These are phyloP conservation scores for Microcos paniculata DNA, from an alignment of 345 rosid species.

Conservation along the genomic window DNA sequence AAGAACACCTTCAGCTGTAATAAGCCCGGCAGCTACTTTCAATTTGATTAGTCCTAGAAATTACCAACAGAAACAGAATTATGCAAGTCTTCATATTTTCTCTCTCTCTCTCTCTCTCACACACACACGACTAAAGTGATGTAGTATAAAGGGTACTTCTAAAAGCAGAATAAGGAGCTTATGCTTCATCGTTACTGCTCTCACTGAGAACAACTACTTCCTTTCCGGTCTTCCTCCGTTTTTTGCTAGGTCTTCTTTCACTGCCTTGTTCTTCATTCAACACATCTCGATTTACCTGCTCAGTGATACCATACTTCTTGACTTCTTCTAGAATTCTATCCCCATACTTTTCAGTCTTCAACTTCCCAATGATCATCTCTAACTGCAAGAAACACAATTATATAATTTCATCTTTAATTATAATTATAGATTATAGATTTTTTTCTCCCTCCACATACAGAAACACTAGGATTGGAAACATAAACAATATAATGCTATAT, in stretches of 20 bases:
- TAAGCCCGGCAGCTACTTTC: too few relatives aligned
- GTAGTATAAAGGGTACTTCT: background rate
- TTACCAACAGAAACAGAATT: too few relatives aligned
- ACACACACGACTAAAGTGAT: background rate
- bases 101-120: too few relatives aligned
- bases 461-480: background rate
- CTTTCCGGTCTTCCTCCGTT: constrained; percentile 54
- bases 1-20: too few relatives aligned
- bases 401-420: too few relatives aligned
- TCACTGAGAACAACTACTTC: constrained; percentile 46
- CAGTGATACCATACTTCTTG: constrained; percentile 27
- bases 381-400: constrained; percentile 44
- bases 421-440: background rate
- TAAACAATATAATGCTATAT: background rate
- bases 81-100: too few relatives aligned
- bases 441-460: background rate
- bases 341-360: constrained; percentile 78
- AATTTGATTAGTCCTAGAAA: too few relatives aligned
- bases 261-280: constrained; percentile 33
- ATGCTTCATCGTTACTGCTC: constrained; percentile 51
- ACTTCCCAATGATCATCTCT: constrained; percentile 80
- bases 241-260: constrained; percentile 46
- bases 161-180: background rate
- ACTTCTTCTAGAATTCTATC: constrained; percentile 70
- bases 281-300: constrained; percentile 18